Evolutionary conservation across 805 yeast genomes (phyloP), one percentile per base, ranked within the genome.

Genomic region (Starmerella bombicola): DNA sequence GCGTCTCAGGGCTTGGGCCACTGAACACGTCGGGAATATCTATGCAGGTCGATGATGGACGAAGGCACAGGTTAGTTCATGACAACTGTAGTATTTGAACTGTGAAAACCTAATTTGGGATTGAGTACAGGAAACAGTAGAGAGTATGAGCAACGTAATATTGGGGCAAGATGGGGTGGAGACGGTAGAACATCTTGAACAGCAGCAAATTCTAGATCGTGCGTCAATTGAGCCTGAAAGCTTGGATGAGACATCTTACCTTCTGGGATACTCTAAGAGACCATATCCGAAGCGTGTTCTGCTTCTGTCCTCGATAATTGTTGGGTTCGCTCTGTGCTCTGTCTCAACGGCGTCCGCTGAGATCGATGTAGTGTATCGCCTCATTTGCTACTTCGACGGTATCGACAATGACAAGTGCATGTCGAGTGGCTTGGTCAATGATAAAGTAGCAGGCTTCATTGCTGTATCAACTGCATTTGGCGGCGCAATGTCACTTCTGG

Each of bases 181-280:
- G 32, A 34, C 40, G 5, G 9, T 42, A 10, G 46, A 39, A 17
- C 35, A 37, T 25, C 33, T 47, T 15, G 51, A 37, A 36, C 37
- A 38, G 32, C 46, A 41, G 37, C 37, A 28, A 9, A 38, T 43
- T 17, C 25, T 48, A 3, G 50, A 44, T n/a, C 41, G 50, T 9
- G 48, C 46, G 17, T 41, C 46, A 5, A 44, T 41, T n/a, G 50
- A 47, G 41, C 50, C 50, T 15, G 48, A 43, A 24, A 16, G 26
- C 23, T 9, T 32, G 3, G 37, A 23, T 6, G 50, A 49, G 28
- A 28, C 22, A 13, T 40, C 47, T 15, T 22, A 35, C 25, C 38
- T 50, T 24, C 41, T 46, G n/a, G 53, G 53, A 21, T 24, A 41
- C 32, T 48, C 51, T 22, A 49, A 49, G 35, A 35, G 49, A 8